Evolutionary conservation across 2,329 filamentous ascomycete genomes (phyloP).

Genomic region (Stagonosporopsis rhizophila): DNA sequence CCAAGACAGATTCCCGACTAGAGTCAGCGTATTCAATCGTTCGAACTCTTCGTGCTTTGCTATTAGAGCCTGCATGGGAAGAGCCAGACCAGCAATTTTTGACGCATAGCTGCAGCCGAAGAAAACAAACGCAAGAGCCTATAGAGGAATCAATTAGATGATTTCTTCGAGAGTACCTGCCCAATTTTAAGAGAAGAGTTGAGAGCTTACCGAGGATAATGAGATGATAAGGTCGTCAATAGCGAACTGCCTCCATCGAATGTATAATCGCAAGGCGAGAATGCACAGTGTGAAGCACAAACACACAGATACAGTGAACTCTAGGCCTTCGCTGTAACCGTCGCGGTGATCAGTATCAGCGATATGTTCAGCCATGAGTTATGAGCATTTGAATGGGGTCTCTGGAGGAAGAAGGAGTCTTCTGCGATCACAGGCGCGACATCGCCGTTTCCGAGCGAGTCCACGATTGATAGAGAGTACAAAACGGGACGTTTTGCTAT

Average conservation of each 20-base stretch:
- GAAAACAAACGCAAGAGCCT: constrained; percentile 15
- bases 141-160: not conserved
- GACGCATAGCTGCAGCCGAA: constrained; percentile 19
- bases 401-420: not conserved
- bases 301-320: constrained; percentile 18
- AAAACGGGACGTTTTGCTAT: not conserved
- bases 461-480: not conserved
- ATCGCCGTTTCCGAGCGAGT: too few species aligned
- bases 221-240: constrained; percentile 17
- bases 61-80: not conserved
- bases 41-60: not conserved
- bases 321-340: constrained; percentile 15
- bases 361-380: not conserved
- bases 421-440: not conserved
- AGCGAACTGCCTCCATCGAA: constrained; percentile 16
- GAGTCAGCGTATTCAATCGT: constrained; percentile 5
- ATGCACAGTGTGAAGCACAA: constrained; percentile 23
- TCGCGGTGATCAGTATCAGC: not conserved
- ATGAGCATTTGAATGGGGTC: not conserved
- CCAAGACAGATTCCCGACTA: constrained; percentile 22
- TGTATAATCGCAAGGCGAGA: constrained; percentile 14
- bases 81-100: constrained; percentile 8
- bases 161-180: not conserved
- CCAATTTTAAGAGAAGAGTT: not conserved
- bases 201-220: constrained; percentile 8